Conservation (phyloP, 257 asterid genomes). For the Solanum chiquidenum region DNA sequence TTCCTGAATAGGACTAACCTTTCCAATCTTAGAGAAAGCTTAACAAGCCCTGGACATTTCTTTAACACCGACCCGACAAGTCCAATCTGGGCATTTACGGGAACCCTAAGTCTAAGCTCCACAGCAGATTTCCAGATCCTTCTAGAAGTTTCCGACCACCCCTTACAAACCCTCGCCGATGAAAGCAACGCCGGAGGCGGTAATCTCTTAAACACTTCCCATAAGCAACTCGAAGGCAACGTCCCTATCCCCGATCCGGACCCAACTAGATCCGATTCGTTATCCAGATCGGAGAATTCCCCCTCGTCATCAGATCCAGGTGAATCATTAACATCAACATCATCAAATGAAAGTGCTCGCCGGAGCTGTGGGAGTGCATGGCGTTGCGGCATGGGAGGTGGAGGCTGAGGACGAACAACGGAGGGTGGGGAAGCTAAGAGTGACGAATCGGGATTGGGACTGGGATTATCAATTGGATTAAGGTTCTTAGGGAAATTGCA, state of each 20-base stretch:
- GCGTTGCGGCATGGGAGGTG: slow-evolving; percentile 8
- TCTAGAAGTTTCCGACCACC: slow-evolving; percentile 72
- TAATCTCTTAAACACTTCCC: slow-evolving; percentile 80
- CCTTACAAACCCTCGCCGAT: slow-evolving; percentile 73
- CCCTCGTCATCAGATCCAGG: not conserved
- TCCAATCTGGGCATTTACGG: slow-evolving; percentile 66
- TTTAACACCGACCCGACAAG: slow-evolving; percentile 79
- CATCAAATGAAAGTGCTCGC: slow-evolving; percentile 76
- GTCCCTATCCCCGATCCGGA: slow-evolving; percentile 14
- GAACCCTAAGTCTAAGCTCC: slow-evolving; percentile 81
- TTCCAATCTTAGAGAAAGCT: slow-evolving; percentile 64
- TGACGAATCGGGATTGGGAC: not conserved
- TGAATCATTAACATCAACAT: slow-evolving; percentile 37
- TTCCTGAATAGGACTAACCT: slow-evolving; percentile 51
- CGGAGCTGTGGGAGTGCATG: slow-evolving; percentile 17
- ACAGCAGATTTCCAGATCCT: slow-evolving; percentile 76
- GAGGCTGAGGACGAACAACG: slow-evolving; percentile 13
- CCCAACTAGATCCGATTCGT: slow-evolving; percentile 26
- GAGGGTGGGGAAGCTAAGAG: slow-evolving; percentile 11
- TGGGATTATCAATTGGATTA: not conserved
- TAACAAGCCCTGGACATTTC: slow-evolving; percentile 70
- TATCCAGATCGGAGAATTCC: slow-evolving; percentile 12
- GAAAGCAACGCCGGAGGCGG: slow-evolving; percentile 64
- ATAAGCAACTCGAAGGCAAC: slow-evolving; percentile 51
- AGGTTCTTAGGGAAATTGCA: slow-evolving; percentile 23